Conservation (phyloP, 805 yeast species). For the Wickerhamomyces tratensis region DNA sequence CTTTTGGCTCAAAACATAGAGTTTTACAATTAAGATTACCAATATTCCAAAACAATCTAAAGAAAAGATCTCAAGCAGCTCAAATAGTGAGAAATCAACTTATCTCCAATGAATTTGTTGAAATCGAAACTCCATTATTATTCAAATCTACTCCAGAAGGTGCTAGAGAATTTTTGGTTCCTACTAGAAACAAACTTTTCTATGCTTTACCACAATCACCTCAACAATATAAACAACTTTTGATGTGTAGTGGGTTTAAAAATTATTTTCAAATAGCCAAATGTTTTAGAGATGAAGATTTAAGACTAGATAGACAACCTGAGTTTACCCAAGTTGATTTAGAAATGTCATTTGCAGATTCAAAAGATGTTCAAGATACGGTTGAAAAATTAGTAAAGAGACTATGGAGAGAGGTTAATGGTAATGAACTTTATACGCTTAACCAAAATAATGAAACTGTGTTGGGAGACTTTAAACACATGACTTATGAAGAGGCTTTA, state of each 20-base stretch:
- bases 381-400: conserved; percentile 47
- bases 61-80: conserved; percentile 47
- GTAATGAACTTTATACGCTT: conserved; percentile 17
- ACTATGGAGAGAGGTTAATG: conserved; percentile 45
- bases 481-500: conserved; percentile 65
- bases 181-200: conserved; percentile 61
- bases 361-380: conserved; percentile 53
- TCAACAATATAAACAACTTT: conserved; percentile 89
- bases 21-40: conserved; percentile 69
- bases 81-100: conserved; percentile 32
- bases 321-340: conserved; percentile 96
- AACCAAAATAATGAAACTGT: conserved; percentile 8
- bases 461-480: conserved; percentile 24
- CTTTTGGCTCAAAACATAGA: conserved; percentile 72
- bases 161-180: conserved; percentile 91
- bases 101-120: conserved; percentile 45
- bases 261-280: conserved; percentile 85
- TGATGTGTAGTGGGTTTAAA: conserved; percentile 90
- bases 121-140: conserved; percentile 85
- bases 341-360: conserved; percentile 80
- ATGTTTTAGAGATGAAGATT: conserved; percentile 94
- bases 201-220: conserved; percentile 97
- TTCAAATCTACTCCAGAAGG: conserved; percentile 98
- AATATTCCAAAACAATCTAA: conserved; percentile 44
- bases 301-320: conserved; percentile 92